These are phyloP conservation scores for Eragrostis tef DNA, from an alignment of 202 grass and related monocot species.

Conservation along the genomic window DNA sequence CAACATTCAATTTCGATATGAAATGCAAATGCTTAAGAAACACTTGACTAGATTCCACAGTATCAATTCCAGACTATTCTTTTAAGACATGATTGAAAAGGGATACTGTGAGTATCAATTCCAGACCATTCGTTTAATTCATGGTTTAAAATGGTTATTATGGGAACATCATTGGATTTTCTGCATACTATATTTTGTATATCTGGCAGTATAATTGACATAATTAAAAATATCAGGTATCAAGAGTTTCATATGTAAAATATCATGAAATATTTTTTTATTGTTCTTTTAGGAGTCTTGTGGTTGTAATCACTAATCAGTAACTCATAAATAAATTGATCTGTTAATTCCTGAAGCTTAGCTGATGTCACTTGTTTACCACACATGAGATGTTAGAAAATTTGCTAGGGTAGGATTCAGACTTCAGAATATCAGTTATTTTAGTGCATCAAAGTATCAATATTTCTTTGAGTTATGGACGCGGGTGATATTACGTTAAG, in stretches of 20 bases:
- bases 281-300: neutral
- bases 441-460: neutral
- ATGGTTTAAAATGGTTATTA: neutral
- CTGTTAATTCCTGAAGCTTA: neutral
- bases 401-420: neutral
- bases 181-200: neutral
- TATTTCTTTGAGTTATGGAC: neutral
- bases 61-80: conserved; percentile 4
- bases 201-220: neutral
- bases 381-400: neutral
- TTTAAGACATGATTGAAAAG: neutral
- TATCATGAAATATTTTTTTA: neutral
- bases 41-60: conserved; percentile 33
- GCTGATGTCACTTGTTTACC: neutral
- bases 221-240: neutral
- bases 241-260: neutral
- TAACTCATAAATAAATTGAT: neutral
- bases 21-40: conserved; percentile 13
- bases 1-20: neutral
- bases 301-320: neutral
- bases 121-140: neutral
- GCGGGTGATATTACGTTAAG: conserved; percentile 2
- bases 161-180: neutral
- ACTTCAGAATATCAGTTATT: conserved; percentile 9
- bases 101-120: too few relatives aligned